These are phyloP conservation scores for Phytophthora pseudosyringae DNA, from an alignment of 352 stramenopile species.

Conservation along the genomic window DNA sequence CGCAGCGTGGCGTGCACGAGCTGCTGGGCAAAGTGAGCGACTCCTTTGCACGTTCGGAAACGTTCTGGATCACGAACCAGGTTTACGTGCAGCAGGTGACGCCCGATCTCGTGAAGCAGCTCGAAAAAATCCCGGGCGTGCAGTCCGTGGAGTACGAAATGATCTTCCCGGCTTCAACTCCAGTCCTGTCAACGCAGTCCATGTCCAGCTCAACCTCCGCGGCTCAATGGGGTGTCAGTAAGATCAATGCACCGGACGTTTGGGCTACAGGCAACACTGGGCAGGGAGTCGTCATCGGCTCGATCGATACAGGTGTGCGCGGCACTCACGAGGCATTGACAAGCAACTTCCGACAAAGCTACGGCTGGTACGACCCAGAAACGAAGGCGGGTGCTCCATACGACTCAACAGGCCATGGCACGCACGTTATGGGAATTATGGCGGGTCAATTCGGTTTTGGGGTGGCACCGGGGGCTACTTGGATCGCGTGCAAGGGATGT, in stretches of 20 bases:
- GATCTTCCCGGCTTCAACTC: constrained; percentile 42
- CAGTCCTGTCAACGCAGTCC: constrained; percentile 42
- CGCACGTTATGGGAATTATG: constrained; percentile 56
- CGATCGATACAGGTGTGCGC: constrained; percentile 69
- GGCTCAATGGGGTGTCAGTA: constrained; percentile 55
- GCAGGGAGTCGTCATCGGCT: constrained; percentile 57
- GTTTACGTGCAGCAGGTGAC: constrained; percentile 60
- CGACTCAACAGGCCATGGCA: constrained; percentile 63
- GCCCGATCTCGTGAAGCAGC: constrained; percentile 47
- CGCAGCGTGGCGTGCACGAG: constrained; percentile 39
- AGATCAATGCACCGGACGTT: constrained; percentile 54
- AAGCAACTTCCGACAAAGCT: constrained; percentile 48
- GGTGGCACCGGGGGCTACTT: constrained; percentile 56
- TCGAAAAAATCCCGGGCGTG: constrained; percentile 49
- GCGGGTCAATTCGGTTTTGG: constrained; percentile 54
- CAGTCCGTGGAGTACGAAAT: constrained; percentile 46
- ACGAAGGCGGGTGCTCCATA: constrained; percentile 39
- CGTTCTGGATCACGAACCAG: constrained; percentile 74
- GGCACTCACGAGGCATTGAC: constrained; percentile 51
- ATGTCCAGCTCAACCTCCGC: constrained; percentile 37
- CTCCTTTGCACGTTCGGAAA: constrained; percentile 38
- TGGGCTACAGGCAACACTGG: constrained; percentile 62
- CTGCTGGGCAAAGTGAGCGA: constrained; percentile 33
- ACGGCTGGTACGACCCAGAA: constrained; percentile 70
- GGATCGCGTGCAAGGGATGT: constrained; percentile 68